phyloP scores from a whole-genome alignment of 306 rosid species.

The Rosa persica region DNA sequence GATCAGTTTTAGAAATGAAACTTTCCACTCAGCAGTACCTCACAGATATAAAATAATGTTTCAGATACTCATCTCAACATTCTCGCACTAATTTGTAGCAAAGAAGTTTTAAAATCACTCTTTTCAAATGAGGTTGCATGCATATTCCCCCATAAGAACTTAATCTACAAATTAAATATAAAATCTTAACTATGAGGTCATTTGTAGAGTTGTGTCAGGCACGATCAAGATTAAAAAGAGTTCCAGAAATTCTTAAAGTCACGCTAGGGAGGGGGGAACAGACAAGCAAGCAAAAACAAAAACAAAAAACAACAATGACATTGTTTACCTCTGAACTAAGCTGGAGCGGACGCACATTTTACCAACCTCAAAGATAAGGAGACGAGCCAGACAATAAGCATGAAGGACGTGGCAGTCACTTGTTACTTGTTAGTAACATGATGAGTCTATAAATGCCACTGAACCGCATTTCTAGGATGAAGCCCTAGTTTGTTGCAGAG shows the following conservation, averaged over 20 bases:
- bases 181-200: not conserved
- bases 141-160: not conserved
- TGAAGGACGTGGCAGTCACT: not conserved
- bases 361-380: constrained; percentile 30
- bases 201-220: constrained; percentile 4
- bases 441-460: constrained; percentile 23
- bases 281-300: not conserved
- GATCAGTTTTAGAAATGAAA: not conserved
- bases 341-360: constrained; percentile 22
- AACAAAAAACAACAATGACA: not conserved
- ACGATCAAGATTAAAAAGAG: not conserved
- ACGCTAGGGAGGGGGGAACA: not conserved
- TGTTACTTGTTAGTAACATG: constrained; percentile 11
- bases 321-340: constrained; percentile 43
- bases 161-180: not conserved
- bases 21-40: not conserved
- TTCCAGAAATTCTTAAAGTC: not conserved
- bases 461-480: constrained; percentile 29
- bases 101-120: not conserved
- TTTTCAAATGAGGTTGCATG: not conserved
- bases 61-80: not conserved
- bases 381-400: constrained; percentile 24
- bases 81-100: not conserved
- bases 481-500: constrained; percentile 48
- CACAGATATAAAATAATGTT: not conserved